A percentile compares a stretch with the other conserved stretches of the same genome.
Evolutionary conservation across 1,284 basidiomycete species (phyloP).

Genomic region (Xerocomus amazonicus): DNA sequence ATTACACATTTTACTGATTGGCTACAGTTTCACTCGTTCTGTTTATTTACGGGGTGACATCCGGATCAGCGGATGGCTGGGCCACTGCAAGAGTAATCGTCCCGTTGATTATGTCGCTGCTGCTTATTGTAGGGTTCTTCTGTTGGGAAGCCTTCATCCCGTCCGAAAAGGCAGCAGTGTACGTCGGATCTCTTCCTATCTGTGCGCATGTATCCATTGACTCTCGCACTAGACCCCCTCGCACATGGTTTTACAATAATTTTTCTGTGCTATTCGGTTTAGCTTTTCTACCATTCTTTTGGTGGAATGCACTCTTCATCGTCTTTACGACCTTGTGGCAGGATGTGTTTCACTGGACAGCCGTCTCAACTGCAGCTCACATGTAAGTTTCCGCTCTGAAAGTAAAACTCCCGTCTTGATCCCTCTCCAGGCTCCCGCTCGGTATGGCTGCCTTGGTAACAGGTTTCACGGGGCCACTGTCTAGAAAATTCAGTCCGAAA

Average conservation of each 20-base stretch:
- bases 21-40: slow-evolving; percentile 33
- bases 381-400: slow-evolving; percentile 23
- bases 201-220: background rate
- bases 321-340: slow-evolving; percentile 38
- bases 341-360: slow-evolving; percentile 34
- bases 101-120: slow-evolving; percentile 36
- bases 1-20: slow-evolving; percentile 6
- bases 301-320: slow-evolving; percentile 34
- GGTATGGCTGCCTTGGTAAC: slow-evolving; percentile 37
- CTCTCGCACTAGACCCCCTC: slow-evolving; percentile 33
- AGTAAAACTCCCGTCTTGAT: slow-evolving; percentile 1
- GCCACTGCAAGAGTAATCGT: slow-evolving; percentile 30
- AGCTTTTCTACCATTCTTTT: slow-evolving; percentile 38
- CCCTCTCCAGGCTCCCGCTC: slow-evolving; percentile 39
- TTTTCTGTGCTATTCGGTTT: slow-evolving; percentile 38
- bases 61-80: slow-evolving; percentile 40
- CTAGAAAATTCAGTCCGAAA: slow-evolving; percentile 39
- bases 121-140: slow-evolving; percentile 37
- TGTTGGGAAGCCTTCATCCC: slow-evolving; percentile 38
- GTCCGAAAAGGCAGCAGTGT: slow-evolving; percentile 36
- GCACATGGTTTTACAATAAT: slow-evolving; percentile 39
- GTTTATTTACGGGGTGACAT: slow-evolving; percentile 42
- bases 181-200: background rate
- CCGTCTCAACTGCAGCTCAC: slow-evolving; percentile 31
- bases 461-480: slow-evolving; percentile 40